Evolutionary conservation across 306 rosid species (phyloP).

Genomic region (Echinosophora koreensis): DNA sequence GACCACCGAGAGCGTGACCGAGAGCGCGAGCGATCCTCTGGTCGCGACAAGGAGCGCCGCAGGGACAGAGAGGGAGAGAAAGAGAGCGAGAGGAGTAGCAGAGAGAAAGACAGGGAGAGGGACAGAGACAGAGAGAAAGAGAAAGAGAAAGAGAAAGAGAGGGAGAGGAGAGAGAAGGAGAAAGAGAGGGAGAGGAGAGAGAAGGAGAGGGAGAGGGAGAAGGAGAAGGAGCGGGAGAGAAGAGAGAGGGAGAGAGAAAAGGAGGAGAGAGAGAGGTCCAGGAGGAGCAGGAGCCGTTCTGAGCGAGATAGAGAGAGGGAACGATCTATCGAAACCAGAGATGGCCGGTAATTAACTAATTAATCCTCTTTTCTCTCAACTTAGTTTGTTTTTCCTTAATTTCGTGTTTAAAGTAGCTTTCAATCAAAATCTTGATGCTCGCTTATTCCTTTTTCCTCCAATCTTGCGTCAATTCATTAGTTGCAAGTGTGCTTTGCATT

Average conservation of each 20-base stretch:
- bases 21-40: too few species aligned
- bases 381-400: too few species aligned
- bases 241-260: slow-evolving; percentile 39
- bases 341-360: slow-evolving; percentile 66
- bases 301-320: slow-evolving; percentile 73
- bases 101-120: slow-evolving; percentile 21
- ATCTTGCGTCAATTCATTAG: not conserved
- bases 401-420: not conserved
- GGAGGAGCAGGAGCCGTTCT: slow-evolving; percentile 70
- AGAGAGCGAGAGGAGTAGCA: slow-evolving; percentile 39
- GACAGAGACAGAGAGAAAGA: slow-evolving; percentile 29
- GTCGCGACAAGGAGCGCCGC: slow-evolving; percentile 48
- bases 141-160: slow-evolving; percentile 57
- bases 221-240: slow-evolving; percentile 42
- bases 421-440: not conserved
- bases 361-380: not conserved
- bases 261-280: slow-evolving; percentile 59
- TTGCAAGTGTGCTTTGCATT: not conserved
- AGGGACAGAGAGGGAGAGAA: slow-evolving; percentile 41
- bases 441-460: not conserved
- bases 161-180: slow-evolving; percentile 48
- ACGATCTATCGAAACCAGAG: slow-evolving; percentile 74
- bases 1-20: slow-evolving; percentile 56
- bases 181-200: slow-evolving; percentile 34
- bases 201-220: slow-evolving; percentile 23